A percentile compares a stretch with the other conserved stretches of the same genome.
These are phyloP conservation scores for Alternaria sp. DNA, from an alignment of 2,329 filamentous ascomycete species.

Conservation along the genomic window DNA sequence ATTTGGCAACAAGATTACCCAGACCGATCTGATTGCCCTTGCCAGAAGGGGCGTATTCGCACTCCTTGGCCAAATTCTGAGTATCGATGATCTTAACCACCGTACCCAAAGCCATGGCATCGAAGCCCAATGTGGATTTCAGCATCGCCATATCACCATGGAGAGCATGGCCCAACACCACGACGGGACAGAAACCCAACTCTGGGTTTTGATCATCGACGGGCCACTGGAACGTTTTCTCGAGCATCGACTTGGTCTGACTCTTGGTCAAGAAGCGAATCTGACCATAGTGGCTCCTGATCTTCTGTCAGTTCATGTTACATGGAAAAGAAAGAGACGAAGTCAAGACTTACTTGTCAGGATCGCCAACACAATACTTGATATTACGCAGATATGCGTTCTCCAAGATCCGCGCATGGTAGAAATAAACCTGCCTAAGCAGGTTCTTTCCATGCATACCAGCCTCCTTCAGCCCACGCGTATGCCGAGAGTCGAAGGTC, in stretches of 20 bases:
- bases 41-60: conserved; percentile 3
- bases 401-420: conserved; percentile 22
- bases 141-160: conserved; percentile 15
- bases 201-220: conserved; percentile 5
- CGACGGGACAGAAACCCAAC: conserved; percentile 15
- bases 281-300: conserved; percentile 22
- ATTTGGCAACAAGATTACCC: conserved; percentile 1
- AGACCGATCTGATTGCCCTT: conserved; percentile 8
- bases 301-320: not conserved
- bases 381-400: conserved; percentile 19
- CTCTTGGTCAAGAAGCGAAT: conserved; percentile 17
- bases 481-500: conserved; percentile 21
- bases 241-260: conserved; percentile 12
- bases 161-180: conserved; percentile 21
- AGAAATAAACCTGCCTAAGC: conserved; percentile 25
- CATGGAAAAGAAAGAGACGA: not conserved
- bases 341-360: not conserved
- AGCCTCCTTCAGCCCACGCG: conserved; percentile 2
- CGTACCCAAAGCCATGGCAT: conserved; percentile 2
- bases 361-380: conserved; percentile 18
- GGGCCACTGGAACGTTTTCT: conserved; percentile 8
- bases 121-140: conserved; percentile 6
- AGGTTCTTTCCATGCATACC: conserved; percentile 22
- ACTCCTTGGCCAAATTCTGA: conserved; percentile 17
- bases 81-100: conserved; percentile 24